Evolutionary conservation across 2,329 filamentous ascomycete genomes (phyloP).

Genomic region (Trichoderma koningiopsis): DNA sequence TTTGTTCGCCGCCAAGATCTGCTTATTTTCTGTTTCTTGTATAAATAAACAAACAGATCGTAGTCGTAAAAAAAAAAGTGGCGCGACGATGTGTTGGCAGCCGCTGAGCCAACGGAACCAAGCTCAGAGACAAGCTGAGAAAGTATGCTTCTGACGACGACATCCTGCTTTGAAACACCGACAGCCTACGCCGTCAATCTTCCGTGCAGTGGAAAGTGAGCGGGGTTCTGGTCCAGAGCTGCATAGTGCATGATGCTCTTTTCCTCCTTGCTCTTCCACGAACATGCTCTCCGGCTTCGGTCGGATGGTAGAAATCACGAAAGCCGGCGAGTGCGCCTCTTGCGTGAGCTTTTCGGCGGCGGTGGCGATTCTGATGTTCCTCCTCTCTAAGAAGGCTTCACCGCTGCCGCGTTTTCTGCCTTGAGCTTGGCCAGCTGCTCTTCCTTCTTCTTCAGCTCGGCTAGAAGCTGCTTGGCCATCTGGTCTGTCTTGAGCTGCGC

Average conservation of each 20-base stretch:
- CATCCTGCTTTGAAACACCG: constrained; percentile 8
- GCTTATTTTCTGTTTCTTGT: not conserved
- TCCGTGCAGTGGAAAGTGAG: not conserved
- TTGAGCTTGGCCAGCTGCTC: constrained; percentile 62
- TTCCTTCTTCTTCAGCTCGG: constrained; percentile 66
- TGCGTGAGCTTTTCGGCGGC: not conserved
- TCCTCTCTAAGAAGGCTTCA: constrained; percentile 26
- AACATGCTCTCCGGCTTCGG: not conserved
- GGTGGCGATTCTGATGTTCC: not conserved
- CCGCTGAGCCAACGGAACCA: constrained; percentile 9
- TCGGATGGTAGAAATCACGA: not conserved
- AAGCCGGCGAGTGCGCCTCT: constrained; percentile 6
- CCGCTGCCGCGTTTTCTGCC: constrained; percentile 54
- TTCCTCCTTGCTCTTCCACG: not conserved
- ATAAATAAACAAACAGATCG: not conserved
- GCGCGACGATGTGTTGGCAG: constrained; percentile 15
- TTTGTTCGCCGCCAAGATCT: constrained; percentile 8
- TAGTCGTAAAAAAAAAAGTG: not conserved
- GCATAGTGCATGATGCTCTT: constrained; percentile 2
- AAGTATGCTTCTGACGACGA: constrained; percentile 4
- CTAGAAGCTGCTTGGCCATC: constrained; percentile 60
- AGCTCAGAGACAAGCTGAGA: not conserved
- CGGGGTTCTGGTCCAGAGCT: not conserved
- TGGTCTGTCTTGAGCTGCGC: constrained; percentile 66
- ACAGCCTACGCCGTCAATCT: not conserved